Conservation (phyloP, 441 rosid genomes). For the Gossypium lobatum region DNA sequence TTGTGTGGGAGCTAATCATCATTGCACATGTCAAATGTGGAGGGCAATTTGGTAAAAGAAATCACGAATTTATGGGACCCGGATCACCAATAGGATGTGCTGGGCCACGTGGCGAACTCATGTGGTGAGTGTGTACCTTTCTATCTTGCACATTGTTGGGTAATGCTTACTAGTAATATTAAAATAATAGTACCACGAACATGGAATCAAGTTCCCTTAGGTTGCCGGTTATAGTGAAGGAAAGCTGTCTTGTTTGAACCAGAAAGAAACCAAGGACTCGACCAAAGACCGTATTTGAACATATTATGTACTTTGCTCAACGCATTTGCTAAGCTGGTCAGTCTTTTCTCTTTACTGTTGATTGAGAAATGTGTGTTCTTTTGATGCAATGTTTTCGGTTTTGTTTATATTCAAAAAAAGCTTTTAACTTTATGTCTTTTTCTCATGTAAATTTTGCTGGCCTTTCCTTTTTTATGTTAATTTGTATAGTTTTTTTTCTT, state of each 20-base stretch:
- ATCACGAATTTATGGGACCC: background rate
- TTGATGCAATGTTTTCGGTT: slow-evolving; percentile 14
- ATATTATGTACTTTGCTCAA: slow-evolving; percentile 8
- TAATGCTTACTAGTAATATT: background rate
- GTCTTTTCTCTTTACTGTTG: slow-evolving; percentile 9
- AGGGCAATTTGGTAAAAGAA: slow-evolving; percentile 6
- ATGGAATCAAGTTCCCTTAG: slow-evolving; percentile 31
- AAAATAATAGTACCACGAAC: background rate
- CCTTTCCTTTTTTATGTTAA: slow-evolving; percentile 5
- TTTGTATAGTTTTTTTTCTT: background rate
- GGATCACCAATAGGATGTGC: background rate
- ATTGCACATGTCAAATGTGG: slow-evolving; percentile 8
- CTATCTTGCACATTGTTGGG: background rate
- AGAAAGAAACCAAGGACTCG: slow-evolving; percentile 14
- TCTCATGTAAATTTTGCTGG: slow-evolving; percentile 5
- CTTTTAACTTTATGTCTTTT: slow-evolving; percentile 15
- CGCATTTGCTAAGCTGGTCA: slow-evolving; percentile 27
- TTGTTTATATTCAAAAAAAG: slow-evolving; percentile 5
- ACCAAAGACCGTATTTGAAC: too few species aligned
- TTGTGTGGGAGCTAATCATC: background rate
- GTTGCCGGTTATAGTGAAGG: slow-evolving; percentile 30
- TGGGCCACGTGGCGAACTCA: slow-evolving; percentile 14
- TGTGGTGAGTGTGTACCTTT: background rate
- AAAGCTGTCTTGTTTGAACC: slow-evolving; percentile 20
- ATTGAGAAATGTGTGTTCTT: slow-evolving; percentile 10